Conservation (phyloP, 2,329 filamentous ascomycete species). For the Colletotrichum lini region DNA sequence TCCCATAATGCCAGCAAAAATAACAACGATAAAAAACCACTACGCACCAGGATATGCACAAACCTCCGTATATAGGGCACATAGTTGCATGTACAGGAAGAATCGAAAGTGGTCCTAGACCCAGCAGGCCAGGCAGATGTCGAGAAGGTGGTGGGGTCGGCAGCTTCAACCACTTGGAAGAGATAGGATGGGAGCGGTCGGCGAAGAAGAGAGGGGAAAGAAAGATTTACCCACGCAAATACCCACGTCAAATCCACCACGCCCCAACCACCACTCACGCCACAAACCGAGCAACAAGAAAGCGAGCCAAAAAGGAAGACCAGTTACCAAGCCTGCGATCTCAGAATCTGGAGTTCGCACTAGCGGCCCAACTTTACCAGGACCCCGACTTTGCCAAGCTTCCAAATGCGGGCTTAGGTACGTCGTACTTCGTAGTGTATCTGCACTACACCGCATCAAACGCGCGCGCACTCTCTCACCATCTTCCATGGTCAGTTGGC, state of each 20-base stretch:
- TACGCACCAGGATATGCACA: too few relatives aligned
- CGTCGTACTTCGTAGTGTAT: constrained; percentile 27
- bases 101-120: not conserved
- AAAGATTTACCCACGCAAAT: not conserved
- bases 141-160: too few relatives aligned
- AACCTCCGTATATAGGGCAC: too few relatives aligned
- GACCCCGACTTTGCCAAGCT: constrained; percentile 38
- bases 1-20: not conserved
- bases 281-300: constrained; percentile 23
- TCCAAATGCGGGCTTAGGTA: constrained; percentile 17
- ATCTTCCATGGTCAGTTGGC: not conserved
- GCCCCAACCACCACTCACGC: constrained; percentile 1
- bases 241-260: not conserved
- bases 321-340: constrained; percentile 21
- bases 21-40: too few relatives aligned
- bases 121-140: not conserved
- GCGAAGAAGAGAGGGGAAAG: constrained; percentile 23
- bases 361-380: constrained; percentile 37
- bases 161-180: not conserved
- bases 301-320: not conserved
- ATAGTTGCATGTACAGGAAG: not conserved
- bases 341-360: constrained; percentile 37
- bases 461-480: not conserved
- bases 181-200: not conserved
- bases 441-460: constrained; percentile 30